Base-by-base conservation (phyloP, 2,329 filamentous ascomycete genomes). In the Cladosporium oxysporum region DNA sequence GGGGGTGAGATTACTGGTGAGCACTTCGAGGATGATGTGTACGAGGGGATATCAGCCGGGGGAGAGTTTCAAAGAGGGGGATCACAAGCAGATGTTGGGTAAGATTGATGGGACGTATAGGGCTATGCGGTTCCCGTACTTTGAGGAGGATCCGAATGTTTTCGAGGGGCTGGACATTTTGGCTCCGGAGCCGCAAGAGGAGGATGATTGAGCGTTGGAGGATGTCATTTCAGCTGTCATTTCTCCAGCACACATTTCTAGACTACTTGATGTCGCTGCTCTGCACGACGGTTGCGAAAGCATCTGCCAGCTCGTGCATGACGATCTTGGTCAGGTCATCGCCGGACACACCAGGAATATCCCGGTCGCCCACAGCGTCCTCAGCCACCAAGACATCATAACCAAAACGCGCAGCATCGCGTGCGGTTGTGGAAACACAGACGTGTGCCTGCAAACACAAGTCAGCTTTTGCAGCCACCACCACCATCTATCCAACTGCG, bases 341-440 rank as follows among this genome's bases (percentile, higher is more conserved):
- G 0, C 84, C 87, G 6, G 79, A 78, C 0, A 83, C 84, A 0
- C 88, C 88, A 0, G 88, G 88, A 53, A 91, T 89, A 73, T 90
- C 83, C 10, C 89, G 77, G 74, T 90, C 88, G 0, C 89, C 88
- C 44, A 91, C 83, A 0, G 82, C 87, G 73, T 90, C 89, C 70
- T 84, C 80, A 0, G 83, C 85, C 26, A 91, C 73, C 1, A 90
- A 64, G 28, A 90, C 84, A 72, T 91, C 87, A 72, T 87, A 90
- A 0, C 87, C 89, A 37, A 81, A 79, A 74, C 91, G 84, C 5
- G 78, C 80, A 1, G 81, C 89, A 59, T 87, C 83, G 53, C 88
- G 79, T 0, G 88, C 86, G 0, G 89, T 91, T 0, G 87, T 85
- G 1, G 87, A 79, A 67, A 90, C 76, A 81, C 87, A 84, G 0